Percentiles rank a stretch among this genome's conserved stretches.
Evolutionary conservation across 2,329 filamentous ascomycete species (phyloP).

Genomic region (Endocalyx cinctus): DNA sequence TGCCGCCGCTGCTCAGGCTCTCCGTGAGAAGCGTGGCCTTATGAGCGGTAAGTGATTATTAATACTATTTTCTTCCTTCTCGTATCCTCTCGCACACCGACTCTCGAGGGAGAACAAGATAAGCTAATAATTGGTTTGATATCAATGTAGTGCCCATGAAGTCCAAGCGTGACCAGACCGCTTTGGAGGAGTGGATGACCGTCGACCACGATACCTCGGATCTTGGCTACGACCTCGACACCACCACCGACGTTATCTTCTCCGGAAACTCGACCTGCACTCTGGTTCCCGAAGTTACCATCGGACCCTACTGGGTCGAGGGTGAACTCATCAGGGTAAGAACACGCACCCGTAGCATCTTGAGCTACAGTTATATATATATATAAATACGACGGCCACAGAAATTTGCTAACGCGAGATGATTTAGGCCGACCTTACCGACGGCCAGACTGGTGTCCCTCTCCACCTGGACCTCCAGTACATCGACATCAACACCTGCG

Average conservation of each 20-base stretch:
- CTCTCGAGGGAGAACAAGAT: too few relatives aligned
- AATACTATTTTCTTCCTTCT: too few relatives aligned
- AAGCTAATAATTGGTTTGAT: too few relatives aligned
- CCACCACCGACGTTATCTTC: constrained; percentile 30
- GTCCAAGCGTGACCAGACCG: constrained; percentile 21
- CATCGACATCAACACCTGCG: constrained; percentile 31
- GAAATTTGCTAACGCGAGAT: constrained; percentile 2
- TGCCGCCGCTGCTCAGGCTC: constrained; percentile 28
- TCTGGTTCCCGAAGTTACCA: constrained; percentile 24
- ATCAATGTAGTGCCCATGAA: constrained; percentile 21
- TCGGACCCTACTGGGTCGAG: constrained; percentile 29
- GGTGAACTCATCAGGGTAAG: constrained; percentile 29
- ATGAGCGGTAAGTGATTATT: constrained; percentile 15
- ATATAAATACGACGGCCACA: too few relatives aligned
- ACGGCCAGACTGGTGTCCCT: constrained; percentile 32
- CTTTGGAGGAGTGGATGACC: constrained; percentile 20
- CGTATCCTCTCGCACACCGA: too few relatives aligned
- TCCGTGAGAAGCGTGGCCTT: constrained; percentile 31
- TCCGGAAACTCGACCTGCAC: constrained; percentile 22
- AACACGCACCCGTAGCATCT: neutral
- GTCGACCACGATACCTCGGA: constrained; percentile 18
- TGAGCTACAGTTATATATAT: too few relatives aligned
- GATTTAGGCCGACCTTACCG: constrained; percentile 28
- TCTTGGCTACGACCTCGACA: constrained; percentile 30
- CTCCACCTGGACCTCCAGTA: constrained; percentile 36